These are phyloP conservation scores for Pelargonium nanum DNA, from an alignment of 345 rosid genomes.

Conservation along the genomic window DNA sequence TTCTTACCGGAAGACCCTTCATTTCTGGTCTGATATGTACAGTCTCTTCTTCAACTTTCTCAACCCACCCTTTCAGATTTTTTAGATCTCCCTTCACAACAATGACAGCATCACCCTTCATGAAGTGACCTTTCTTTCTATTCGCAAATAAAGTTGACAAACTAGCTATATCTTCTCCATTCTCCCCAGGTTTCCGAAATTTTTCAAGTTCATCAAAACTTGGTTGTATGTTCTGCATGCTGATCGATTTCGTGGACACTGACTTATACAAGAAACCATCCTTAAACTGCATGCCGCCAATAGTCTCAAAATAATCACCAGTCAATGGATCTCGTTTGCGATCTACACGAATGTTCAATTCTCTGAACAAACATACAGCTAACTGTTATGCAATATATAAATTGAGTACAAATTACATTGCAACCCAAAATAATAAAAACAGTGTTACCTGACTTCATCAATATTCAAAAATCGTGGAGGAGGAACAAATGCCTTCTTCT, in stretches of 20 bases:
- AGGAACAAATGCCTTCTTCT: conserved; percentile 91
- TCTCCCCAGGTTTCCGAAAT: conserved; percentile 66
- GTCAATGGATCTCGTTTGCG: conserved; percentile 75
- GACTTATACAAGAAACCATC: conserved; percentile 82
- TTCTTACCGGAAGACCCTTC: conserved; percentile 90
- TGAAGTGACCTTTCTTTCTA: conserved; percentile 93
- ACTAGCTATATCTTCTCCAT: conserved; percentile 71
- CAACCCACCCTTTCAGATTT: conserved; percentile 94
- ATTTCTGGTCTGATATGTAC: conserved; percentile 77
- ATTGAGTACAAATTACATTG: background rate
- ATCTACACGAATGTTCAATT: conserved; percentile 85
- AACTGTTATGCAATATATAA: background rate
- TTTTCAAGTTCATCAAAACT: conserved; percentile 95
- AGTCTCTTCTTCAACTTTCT: conserved; percentile 96
- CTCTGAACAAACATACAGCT: conserved; percentile 31
- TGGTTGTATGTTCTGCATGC: conserved; percentile 63
- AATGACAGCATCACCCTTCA: conserved; percentile 97
- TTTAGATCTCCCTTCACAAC: conserved; percentile 88
- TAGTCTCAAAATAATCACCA: conserved; percentile 84
- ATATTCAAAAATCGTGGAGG: conserved; percentile 93
- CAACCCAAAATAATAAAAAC: background rate
- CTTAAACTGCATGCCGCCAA: conserved; percentile 72
- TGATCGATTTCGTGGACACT: conserved; percentile 81
- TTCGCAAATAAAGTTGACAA: conserved; percentile 79
- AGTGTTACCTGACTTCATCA: conserved; percentile 81